phyloP scores from a whole-genome alignment of 2,329 filamentous ascomycete genomes.

The Diaporthe batatas region DNA sequence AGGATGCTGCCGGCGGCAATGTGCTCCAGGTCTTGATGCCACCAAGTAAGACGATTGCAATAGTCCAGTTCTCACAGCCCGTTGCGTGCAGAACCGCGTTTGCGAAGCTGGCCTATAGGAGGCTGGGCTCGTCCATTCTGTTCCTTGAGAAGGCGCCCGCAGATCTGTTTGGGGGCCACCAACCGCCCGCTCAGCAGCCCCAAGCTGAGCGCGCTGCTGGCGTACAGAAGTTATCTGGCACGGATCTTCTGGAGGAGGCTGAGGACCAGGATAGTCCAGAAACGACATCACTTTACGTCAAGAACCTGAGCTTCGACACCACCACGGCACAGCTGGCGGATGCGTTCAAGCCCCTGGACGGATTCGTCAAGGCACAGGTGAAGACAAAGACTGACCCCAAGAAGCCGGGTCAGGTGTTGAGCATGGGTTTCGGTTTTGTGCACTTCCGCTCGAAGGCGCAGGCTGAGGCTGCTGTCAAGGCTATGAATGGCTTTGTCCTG shows the following conservation, averaged over 20 bases:
- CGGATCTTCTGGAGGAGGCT: constrained; percentile 75
- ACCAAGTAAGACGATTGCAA: constrained; percentile 91
- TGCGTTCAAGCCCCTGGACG: constrained; percentile 83
- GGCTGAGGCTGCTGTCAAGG: constrained; percentile 82
- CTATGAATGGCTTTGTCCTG: constrained; percentile 92
- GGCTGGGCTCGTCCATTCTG: constrained; percentile 89
- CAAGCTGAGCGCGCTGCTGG: constrained; percentile 56
- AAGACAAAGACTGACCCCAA: constrained; percentile 97
- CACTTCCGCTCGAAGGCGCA: constrained; percentile 85
- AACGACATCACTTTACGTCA: constrained; percentile 89
- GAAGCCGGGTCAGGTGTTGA: constrained; percentile 86
- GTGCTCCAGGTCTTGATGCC: constrained; percentile 90
- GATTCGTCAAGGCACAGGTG: constrained; percentile 89
- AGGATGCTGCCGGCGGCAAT: constrained; percentile 78
- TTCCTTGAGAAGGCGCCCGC: constrained; percentile 95
- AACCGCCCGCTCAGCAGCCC: constrained; percentile 45
- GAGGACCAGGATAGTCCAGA: constrained; percentile 68
- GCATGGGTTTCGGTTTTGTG: constrained; percentile 97
- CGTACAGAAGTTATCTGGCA: constrained; percentile 74
- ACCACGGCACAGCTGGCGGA: constrained; percentile 82
- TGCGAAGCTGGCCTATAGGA: constrained; percentile 86
- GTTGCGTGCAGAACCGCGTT: constrained; percentile 88
- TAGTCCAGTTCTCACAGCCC: constrained; percentile 86
- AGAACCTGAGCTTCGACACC: constrained; percentile 94
- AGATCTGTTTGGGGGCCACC: constrained; percentile 73